Evolutionary conservation across 2,329 filamentous ascomycete species (phyloP), one percentile per base, ranked within the genome.

Genomic region (Cucurbitaria berberidis): DNA sequence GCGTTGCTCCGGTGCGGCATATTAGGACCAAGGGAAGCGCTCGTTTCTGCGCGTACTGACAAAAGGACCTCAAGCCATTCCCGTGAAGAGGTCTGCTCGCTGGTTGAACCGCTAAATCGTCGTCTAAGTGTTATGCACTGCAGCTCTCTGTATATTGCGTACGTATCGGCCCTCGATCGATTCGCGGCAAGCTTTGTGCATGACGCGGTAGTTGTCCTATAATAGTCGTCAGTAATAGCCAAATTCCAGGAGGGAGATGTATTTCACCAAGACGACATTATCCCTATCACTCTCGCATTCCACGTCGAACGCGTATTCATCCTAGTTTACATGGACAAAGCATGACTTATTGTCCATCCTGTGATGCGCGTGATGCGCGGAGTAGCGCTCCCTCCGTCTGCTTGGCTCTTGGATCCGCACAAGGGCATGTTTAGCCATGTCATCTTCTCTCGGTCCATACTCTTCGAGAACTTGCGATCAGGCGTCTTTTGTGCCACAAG

Each of bases 91-190:
- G 21, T 44, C 49, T 9, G 51, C 49, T 39, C 29, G 44, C 24
- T 55, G 41, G 18, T 81, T 81, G 48, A 78, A 60, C 1, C 78
- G 77, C 76, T 76, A 80, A 32, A 76, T 77, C 16, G 66, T 63
- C 5, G 49, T 53, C 51, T 76, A 77, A 15, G 64, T 66, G 65
- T 80, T 83, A 63, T 84, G 79, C 1, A 85, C 82, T 1, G 83
- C 85, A 4, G 82, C 80, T 55, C 84, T 72, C 41, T 84, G 70
- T 78, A 86, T 77, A 65, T 86, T 84, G 32, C 82, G 72, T 51
- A 66, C 73, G 61, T 77, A 80, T 62, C 75, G 79, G 0, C 80
- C 79, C 54, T 77, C 77, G 52, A 82, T 84, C 0, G 67, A 64
- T 0, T 82, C 82, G 0, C 74, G 72, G 1, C 75, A 78, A 0